These are phyloP conservation scores for Cymbopogon flexuosus DNA, from an alignment of 202 grass and related monocot genomes.

Conservation along the genomic window DNA sequence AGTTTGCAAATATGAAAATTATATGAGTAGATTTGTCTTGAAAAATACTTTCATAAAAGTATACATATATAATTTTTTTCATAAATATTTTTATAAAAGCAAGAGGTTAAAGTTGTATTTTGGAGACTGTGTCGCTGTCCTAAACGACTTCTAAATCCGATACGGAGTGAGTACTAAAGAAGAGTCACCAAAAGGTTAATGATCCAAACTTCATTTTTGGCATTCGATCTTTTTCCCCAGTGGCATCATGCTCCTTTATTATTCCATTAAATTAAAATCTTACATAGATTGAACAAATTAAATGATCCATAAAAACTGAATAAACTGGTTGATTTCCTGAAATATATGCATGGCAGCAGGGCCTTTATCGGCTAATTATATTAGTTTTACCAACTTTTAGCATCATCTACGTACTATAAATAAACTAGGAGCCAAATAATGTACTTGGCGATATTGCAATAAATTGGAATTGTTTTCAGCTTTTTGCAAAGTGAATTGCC, in stretches of 20 bases:
- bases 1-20: too few relatives aligned
- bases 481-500: conserved; percentile 1
- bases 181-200: neutral
- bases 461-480: neutral
- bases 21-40: too few relatives aligned
- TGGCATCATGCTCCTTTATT: neutral
- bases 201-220: neutral
- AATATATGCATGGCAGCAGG: neutral
- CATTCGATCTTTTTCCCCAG: neutral
- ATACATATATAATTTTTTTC: too few relatives aligned
- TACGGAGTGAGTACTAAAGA: too few relatives aligned
- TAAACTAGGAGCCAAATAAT: neutral
- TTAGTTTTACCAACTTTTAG: neutral
- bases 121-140: too few relatives aligned
- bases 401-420: neutral
- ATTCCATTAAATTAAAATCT: neutral
- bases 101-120: too few relatives aligned
- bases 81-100: too few relatives aligned
- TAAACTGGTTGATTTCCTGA: neutral
- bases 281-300: neutral
- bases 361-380: neutral
- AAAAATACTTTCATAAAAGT: too few relatives aligned
- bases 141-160: too few relatives aligned
- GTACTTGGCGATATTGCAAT: conserved; percentile 22
- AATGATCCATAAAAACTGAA: neutral